These are phyloP conservation scores for Prunus kanzakura DNA, from an alignment of 306 rosid species.

Conservation along the genomic window DNA sequence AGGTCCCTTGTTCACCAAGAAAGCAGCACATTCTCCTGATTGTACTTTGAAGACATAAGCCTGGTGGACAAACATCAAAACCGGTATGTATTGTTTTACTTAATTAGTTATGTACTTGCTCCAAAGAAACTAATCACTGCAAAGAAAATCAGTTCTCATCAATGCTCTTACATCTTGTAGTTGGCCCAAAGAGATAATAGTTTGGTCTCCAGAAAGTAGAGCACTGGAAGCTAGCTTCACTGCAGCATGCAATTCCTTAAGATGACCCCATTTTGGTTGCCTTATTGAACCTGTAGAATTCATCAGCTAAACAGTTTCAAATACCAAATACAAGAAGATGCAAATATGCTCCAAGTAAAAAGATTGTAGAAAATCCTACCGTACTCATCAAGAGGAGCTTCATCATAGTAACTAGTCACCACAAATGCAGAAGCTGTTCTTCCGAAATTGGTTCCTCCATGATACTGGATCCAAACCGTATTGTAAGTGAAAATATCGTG, in stretches of 20 bases:
- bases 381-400: slow-evolving; percentile 39
- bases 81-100: neutral
- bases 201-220: slow-evolving; percentile 26
- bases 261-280: slow-evolving; percentile 80
- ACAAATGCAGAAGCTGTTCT: slow-evolving; percentile 30
- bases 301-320: slow-evolving; percentile 10
- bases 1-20: slow-evolving; percentile 36
- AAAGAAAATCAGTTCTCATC: neutral
- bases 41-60: slow-evolving; percentile 30
- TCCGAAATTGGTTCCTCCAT: slow-evolving; percentile 45
- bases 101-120: neutral
- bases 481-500: neutral
- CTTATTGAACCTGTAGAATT: slow-evolving; percentile 46
- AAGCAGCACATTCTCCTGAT: slow-evolving; percentile 44
- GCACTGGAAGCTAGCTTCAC: slow-evolving; percentile 40
- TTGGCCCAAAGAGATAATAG: slow-evolving; percentile 20
- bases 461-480: slow-evolving; percentile 26
- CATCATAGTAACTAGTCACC: slow-evolving; percentile 33
- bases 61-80: slow-evolving; percentile 2
- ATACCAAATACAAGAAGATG: neutral
- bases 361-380: slow-evolving; percentile 16
- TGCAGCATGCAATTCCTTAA: slow-evolving; percentile 65
- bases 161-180: slow-evolving; percentile 24
- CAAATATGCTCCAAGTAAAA: neutral
- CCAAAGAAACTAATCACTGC: neutral